These are phyloP conservation scores for Theileria parva DNA, from an alignment of 169 alveolate species.

Conservation along the genomic window DNA sequence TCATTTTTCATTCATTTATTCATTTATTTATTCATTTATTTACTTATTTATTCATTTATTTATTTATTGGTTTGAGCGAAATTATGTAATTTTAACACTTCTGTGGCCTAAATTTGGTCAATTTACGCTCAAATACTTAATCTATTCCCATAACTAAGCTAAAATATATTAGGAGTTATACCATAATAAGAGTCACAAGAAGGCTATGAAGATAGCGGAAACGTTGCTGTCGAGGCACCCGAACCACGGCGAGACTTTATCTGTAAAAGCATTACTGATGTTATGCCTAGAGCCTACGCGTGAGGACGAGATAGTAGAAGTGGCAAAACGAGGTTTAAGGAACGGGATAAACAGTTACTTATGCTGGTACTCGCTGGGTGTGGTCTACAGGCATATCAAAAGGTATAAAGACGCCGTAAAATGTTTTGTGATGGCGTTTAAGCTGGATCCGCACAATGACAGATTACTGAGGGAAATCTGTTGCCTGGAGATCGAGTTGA, in stretches of 20 bases:
- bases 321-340: slow-evolving; percentile 49
- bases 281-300: slow-evolving; percentile 17
- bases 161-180: slow-evolving; percentile 62
- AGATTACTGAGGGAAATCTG: slow-evolving; percentile 39
- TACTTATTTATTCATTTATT: no score
- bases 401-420: slow-evolving; percentile 40
- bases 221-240: slow-evolving; percentile 37
- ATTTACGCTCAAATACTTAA: no score
- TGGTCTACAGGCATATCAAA: slow-evolving; percentile 35
- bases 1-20: no score
- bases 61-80: no score
- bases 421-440: slow-evolving; percentile 56
- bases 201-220: slow-evolving; percentile 49
- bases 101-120: no score
- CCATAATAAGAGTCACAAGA: slow-evolving; percentile 31
- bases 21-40: no score
- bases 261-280: slow-evolving; percentile 46
- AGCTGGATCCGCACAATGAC: slow-evolving; percentile 43
- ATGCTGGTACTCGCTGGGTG: slow-evolving; percentile 59
- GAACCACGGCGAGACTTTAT: slow-evolving; percentile 45
- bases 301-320: slow-evolving; percentile 25
- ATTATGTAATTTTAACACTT: no score
- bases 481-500: slow-evolving; percentile 31
- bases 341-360: slow-evolving; percentile 39
- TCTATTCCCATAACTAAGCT: no score